phyloP scores from a whole-genome alignment of 2,329 filamentous ascomycete genomes.

The Cladorrhinum sp. region DNA sequence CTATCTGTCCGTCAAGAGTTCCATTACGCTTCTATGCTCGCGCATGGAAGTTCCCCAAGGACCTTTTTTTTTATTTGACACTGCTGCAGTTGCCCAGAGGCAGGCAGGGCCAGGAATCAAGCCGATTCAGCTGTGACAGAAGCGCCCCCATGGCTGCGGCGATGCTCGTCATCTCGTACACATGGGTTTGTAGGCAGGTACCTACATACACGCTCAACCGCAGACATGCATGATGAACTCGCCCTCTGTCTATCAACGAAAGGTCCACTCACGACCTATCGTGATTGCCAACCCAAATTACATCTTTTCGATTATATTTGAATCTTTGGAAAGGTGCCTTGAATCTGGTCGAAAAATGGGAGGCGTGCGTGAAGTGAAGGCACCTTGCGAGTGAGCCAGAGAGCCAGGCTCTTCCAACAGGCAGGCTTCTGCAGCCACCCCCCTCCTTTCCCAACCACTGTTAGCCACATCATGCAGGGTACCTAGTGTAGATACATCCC shows the following conservation, averaged over 20 bases:
- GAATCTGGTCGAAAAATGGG: slow-evolving; percentile 15
- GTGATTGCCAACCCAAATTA: slow-evolving; percentile 19
- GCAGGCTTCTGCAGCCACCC: slow-evolving; percentile 12
- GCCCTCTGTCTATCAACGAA: background rate
- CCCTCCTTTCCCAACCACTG: slow-evolving; percentile 2
- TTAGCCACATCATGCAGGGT: slow-evolving; percentile 2
- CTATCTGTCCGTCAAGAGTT: slow-evolving; percentile 14
- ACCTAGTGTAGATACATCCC: slow-evolving; percentile 4
- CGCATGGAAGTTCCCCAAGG: slow-evolving; percentile 13
- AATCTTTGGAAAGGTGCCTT: slow-evolving; percentile 13
- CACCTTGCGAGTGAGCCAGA: background rate
- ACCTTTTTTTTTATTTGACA: background rate
- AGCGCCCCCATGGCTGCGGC: background rate
- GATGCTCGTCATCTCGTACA: background rate
- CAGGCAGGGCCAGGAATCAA: slow-evolving; percentile 16
- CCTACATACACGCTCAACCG: background rate
- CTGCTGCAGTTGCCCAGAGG: slow-evolving; percentile 12
- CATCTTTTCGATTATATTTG: slow-evolving; percentile 9
- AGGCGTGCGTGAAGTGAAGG: slow-evolving; percentile 7
- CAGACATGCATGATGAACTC: background rate
- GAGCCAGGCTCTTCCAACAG: background rate
- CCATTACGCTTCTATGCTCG: slow-evolving; percentile 19
- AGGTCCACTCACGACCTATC: slow-evolving; percentile 4
- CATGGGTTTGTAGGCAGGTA: background rate
- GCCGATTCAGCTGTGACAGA: slow-evolving; percentile 17